Conservation (phyloP, 768 basidiomycete genomes). For the Gelatoporia subvermispora region DNA sequence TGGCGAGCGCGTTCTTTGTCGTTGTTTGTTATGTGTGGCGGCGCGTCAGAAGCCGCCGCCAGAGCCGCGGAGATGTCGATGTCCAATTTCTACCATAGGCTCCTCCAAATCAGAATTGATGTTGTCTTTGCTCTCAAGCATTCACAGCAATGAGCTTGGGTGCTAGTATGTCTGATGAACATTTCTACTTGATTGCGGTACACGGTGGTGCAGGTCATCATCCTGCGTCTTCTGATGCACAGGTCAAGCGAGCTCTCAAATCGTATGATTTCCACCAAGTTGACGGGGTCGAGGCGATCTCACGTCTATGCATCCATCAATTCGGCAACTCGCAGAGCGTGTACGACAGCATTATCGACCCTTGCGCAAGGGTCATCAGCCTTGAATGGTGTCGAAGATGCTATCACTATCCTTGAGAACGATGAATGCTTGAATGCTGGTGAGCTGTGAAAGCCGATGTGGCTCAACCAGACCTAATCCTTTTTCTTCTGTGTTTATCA, state of each 20-base stretch:
- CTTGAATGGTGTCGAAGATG: slow-evolving; percentile 45
- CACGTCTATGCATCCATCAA: background rate
- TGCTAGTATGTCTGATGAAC: background rate
- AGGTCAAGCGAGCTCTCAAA: slow-evolving; percentile 48
- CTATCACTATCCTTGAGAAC: slow-evolving; percentile 60
- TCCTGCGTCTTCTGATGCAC: slow-evolving; percentile 38
- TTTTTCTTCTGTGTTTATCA: slow-evolving; percentile 17
- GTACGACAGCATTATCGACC: slow-evolving; percentile 35
- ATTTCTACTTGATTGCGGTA: slow-evolving; percentile 42
- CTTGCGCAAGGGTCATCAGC: slow-evolving; percentile 22
- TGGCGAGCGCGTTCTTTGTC: slow-evolving; percentile 19
- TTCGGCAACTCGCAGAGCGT: slow-evolving; percentile 39
- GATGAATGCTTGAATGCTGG: slow-evolving; percentile 70
- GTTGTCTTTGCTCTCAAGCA: too few relatives aligned
- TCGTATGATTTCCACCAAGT: slow-evolving; percentile 37
- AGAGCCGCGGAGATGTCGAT: too few relatives aligned
- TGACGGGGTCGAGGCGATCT: background rate
- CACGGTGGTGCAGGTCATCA: slow-evolving; percentile 82
- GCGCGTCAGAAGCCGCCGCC: background rate
- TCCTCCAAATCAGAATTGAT: too few relatives aligned
- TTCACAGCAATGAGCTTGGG: background rate
- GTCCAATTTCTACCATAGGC: too few relatives aligned
- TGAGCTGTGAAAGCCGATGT: slow-evolving; percentile 17
- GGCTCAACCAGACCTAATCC: background rate
- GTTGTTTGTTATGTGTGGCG: slow-evolving; percentile 11